A percentile compares a stretch with the other conserved stretches of the same genome.
These are phyloP conservation scores for Cercospora canescens DNA, from an alignment of 2,329 filamentous ascomycete genomes.

Conservation along the genomic window DNA sequence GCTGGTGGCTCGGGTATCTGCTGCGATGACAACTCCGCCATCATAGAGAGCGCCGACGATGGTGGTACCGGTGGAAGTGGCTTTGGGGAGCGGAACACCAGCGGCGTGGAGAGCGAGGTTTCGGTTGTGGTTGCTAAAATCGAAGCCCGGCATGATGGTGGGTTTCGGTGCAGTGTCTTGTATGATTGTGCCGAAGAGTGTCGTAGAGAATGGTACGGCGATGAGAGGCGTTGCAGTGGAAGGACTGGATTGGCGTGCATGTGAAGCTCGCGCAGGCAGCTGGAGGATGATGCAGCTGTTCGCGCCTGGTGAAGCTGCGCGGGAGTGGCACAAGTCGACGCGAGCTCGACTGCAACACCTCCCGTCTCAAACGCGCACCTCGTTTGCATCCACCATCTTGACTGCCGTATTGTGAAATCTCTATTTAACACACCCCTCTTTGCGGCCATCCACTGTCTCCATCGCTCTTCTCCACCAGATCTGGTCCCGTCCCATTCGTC, in stretches of 20 bases:
- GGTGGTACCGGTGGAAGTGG: constrained; percentile 96
- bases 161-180: neutral
- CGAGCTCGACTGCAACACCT: neutral
- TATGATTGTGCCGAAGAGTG: neutral
- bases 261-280: constrained; percentile 9
- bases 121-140: constrained; percentile 99
- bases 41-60: constrained; percentile 98
- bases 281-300: constrained; percentile 20
- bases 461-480: neutral
- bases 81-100: constrained; percentile 93
- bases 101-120: constrained; percentile 93
- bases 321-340: constrained; percentile 10
- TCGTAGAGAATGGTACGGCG: constrained; percentile 13
- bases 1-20: constrained; percentile 95
- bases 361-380: neutral
- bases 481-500: neutral
- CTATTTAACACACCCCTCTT: no score
- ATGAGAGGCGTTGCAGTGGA: neutral
- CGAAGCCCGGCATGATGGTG: constrained; percentile 82
- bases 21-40: constrained; percentile 96
- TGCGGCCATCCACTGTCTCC: no score
- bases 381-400: neutral
- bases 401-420: neutral
- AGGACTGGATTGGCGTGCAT: neutral
- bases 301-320: constrained; percentile 9